A percentile compares a stretch with the other conserved stretches of the same genome.
phyloP scores from a whole-genome alignment of 169 alveolate genomes.

The Sarcocystis neurona region DNA sequence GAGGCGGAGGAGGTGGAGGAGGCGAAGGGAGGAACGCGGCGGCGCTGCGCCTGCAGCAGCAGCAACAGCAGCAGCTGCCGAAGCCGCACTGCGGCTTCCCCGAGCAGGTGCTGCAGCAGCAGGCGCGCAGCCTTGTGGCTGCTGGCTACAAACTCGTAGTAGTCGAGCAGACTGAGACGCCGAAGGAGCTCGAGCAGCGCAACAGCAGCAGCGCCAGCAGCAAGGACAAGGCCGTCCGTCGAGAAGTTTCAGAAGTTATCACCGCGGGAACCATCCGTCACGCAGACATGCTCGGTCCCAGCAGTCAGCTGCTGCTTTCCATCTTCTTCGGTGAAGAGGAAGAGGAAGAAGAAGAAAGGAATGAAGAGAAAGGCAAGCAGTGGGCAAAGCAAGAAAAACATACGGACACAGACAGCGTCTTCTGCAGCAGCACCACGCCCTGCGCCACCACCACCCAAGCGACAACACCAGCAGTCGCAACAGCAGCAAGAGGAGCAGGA shows the following conservation, averaged over 20 bases:
- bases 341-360: constrained; percentile 14
- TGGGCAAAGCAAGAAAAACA: background rate
- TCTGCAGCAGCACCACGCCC: too few relatives aligned
- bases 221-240: constrained; percentile 80
- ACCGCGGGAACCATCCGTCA: constrained; percentile 63
- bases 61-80: background rate
- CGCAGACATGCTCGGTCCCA: constrained; percentile 55
- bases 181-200: constrained; percentile 86
- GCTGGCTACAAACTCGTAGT: constrained; percentile 97
- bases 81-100: constrained; percentile 99
- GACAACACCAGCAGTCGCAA: too few relatives aligned
- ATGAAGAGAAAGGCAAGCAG: background rate
- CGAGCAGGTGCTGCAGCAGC: constrained; percentile 94
- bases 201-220: constrained; percentile 79
- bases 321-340: constrained; percentile 20
- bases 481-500: background rate
- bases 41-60: background rate
- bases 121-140: constrained; percentile 87
- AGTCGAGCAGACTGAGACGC: constrained; percentile 99
- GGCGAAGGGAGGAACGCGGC: too few relatives aligned
- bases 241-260: constrained; percentile 65
- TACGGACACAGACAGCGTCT: background rate
- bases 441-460: too few relatives aligned
- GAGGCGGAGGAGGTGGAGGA: too few relatives aligned
- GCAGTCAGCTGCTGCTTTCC: constrained; percentile 7